Conservation (phyloP, 2,329 filamentous ascomycete genomes). For the Aspergillus pseudoterreus region DNA sequence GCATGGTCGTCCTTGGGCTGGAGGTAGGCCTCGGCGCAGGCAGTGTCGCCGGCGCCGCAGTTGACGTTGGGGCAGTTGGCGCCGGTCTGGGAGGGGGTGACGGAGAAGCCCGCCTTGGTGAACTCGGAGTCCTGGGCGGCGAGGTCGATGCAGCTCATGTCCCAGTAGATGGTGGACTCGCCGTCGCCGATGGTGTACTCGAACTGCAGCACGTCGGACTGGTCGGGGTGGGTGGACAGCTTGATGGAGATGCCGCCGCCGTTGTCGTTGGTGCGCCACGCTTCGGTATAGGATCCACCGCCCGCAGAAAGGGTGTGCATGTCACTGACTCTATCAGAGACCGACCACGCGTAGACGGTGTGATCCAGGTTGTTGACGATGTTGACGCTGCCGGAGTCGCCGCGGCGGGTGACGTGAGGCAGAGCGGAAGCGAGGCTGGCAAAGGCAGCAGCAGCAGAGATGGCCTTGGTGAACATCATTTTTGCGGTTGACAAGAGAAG, state of each 20-base stretch:
- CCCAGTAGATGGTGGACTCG: slow-evolving; percentile 30
- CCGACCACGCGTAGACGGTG: slow-evolving; percentile 41
- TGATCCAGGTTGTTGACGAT: slow-evolving; percentile 38
- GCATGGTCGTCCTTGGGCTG: slow-evolving; percentile 38
- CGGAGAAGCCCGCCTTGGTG: slow-evolving; percentile 32
- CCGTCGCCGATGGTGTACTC: slow-evolving; percentile 31
- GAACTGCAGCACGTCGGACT: slow-evolving; percentile 40
- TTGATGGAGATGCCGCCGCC: slow-evolving; percentile 43
- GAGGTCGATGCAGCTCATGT: slow-evolving; percentile 35
- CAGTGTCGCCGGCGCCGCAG: slow-evolving; percentile 33
- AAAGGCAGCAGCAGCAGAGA: slow-evolving; percentile 28
- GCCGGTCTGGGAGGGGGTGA: slow-evolving; percentile 24
- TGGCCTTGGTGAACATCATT: slow-evolving; percentile 37
- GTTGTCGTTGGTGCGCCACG: slow-evolving; percentile 33
- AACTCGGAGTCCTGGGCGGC: slow-evolving; percentile 24
- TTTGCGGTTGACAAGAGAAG: slow-evolving; percentile 8
- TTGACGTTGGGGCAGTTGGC: slow-evolving; percentile 30
- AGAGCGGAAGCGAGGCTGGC: slow-evolving; percentile 30
- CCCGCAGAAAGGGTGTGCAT: slow-evolving; percentile 32
- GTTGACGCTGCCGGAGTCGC: slow-evolving; percentile 19
- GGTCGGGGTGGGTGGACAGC: slow-evolving; percentile 29
- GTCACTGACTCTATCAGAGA: slow-evolving; percentile 29
- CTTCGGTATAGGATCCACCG: slow-evolving; percentile 33
- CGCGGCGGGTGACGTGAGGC: slow-evolving; percentile 25
- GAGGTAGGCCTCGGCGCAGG: slow-evolving; percentile 39